Conservation (phyloP, 495 filamentous ascomycete genomes). For the Stereocaulon alpinum region DNA sequence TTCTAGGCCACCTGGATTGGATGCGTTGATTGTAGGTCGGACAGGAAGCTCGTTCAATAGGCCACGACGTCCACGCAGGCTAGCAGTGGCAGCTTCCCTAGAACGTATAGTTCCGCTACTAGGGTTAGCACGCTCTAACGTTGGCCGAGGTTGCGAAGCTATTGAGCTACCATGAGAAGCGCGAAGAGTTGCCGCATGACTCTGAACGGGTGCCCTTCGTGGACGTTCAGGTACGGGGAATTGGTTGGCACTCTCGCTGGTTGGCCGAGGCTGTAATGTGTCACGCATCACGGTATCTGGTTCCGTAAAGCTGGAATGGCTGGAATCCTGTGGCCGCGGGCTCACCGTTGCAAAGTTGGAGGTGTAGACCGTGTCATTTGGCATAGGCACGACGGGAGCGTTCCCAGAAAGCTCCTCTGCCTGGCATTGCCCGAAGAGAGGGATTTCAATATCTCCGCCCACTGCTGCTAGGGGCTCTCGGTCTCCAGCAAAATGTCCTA, state of each 20-base stretch:
- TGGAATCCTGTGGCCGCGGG: background rate
- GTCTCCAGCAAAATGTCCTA: slow-evolving; percentile 28
- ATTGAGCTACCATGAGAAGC: slow-evolving; percentile 14
- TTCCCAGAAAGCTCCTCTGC: slow-evolving; percentile 60
- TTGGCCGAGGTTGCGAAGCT: background rate
- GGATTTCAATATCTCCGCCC: slow-evolving; percentile 22
- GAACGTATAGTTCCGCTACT: background rate
- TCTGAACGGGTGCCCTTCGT: slow-evolving; percentile 16
- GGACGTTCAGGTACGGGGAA: background rate
- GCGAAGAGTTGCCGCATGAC: slow-evolving; percentile 20
- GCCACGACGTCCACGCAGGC: slow-evolving; percentile 9
- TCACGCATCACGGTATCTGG: background rate
- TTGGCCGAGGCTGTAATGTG: background rate
- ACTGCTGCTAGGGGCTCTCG: slow-evolving; percentile 18
- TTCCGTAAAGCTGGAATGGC: background rate
- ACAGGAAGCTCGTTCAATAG: slow-evolving; percentile 21
- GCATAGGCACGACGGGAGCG: slow-evolving; percentile 58
- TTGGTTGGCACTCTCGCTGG: background rate
- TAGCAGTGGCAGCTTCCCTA: slow-evolving; percentile 1
- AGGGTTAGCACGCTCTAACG: background rate
- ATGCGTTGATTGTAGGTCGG: slow-evolving; percentile 3
- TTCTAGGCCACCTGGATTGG: slow-evolving; percentile 4
- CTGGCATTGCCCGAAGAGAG: slow-evolving; percentile 55
- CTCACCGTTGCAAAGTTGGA: slow-evolving; percentile 19
- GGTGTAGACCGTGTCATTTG: slow-evolving; percentile 56